Evolutionary conservation across 169 alveolate genomes (phyloP), one percentile per base, ranked within the genome.

Genomic region (Eimeria maxima): DNA sequence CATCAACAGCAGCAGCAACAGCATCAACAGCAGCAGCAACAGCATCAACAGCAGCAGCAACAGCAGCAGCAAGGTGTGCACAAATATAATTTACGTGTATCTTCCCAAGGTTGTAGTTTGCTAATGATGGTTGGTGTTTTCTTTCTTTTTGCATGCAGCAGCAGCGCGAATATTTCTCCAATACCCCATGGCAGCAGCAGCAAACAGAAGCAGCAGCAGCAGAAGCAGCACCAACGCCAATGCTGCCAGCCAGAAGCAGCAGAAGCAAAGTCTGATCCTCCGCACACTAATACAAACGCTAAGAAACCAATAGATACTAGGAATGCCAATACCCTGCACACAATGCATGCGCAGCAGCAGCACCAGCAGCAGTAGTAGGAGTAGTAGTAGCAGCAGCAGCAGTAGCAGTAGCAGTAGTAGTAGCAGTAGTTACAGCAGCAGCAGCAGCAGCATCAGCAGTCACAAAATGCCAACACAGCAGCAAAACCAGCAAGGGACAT

Each of bases 131-230:
- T 65, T 7, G 89, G 67, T 29, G 14, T 27, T 78, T 78, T 78
- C 5, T 27, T 14, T 4, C 10, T 38, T 38, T 78, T 78, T 7
- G 89, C 18, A 7, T 45, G 7, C 29, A 11, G 29, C 57, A 78
- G 38, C 57, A 57, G 44, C 22, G 16, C 5, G 22, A 22, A n/a
- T 6, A 78, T 14, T 42, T 78, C 89, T 27, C 89, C 89, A 11
- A 45, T 27, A 44, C 89, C 57, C 89, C 89, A 78, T 5, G 89
- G 89, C 42, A 78, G 55, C 89, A 78, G 65, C 60, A 53, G 60
- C 60, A 53, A 53, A 53, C 60, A 53, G 16, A 53, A 53, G 16
- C 20, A 53, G 16, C 10, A 53, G 60, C 38, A 78, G 63, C 27
- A 78, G n/a, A 27, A 50, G 44, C 24, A 78, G 89, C 10, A 11